Evolutionary conservation across 257 asterid genomes (phyloP), one percentile per base, ranked within the genome.

Genomic region (Solanum phureja): DNA sequence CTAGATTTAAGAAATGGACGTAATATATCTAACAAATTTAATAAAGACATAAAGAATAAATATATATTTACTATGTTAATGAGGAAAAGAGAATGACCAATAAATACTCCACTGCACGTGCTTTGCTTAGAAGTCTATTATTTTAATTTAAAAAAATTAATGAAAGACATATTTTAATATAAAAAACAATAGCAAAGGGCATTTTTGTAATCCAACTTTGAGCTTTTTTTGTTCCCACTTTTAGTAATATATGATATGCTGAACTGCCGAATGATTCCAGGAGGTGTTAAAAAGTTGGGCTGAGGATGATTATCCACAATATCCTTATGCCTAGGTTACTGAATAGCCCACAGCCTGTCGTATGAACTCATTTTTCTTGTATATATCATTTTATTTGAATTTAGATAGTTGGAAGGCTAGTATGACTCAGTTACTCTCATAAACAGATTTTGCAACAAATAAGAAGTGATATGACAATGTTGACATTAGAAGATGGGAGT

Each of bases 401-500:
- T 81, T 19, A 49, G 85, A 82, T 82, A 24, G 42, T 49, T 31
- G 69, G 42, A 46, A 46, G 19, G 85, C 44, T 18, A 29, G 69
- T 82, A 46, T 82, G 69, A 82, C 29, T 82, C 69, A 49, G 44
- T 82, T 89, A 21, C 73, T 44, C 84, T 21, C 18, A 66, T 56
- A 88, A 87, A 89, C 93, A 97, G 99, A 94, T 96, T 90, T 87
- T 97, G 93, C 98, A 94, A 88, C 99, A 97, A 93, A 94, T 94
- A 98, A 97, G 95, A 92, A 92, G 88, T 86, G 98, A 97, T 83
- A 91, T 84, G 58, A 94, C 94, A 35, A 83, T 97, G 94, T 90
- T 95, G 91, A 94, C 90, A 88, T 88, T 96, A 91, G 99, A 93
- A 88, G 96, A 93, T 42, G 95, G 95, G 46, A 95, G 97, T 62